A percentile compares a stretch with the other conserved stretches of the same genome.
Conservation (phyloP, 1,284 basidiomycete species). For the Boletellus sp. region DNA sequence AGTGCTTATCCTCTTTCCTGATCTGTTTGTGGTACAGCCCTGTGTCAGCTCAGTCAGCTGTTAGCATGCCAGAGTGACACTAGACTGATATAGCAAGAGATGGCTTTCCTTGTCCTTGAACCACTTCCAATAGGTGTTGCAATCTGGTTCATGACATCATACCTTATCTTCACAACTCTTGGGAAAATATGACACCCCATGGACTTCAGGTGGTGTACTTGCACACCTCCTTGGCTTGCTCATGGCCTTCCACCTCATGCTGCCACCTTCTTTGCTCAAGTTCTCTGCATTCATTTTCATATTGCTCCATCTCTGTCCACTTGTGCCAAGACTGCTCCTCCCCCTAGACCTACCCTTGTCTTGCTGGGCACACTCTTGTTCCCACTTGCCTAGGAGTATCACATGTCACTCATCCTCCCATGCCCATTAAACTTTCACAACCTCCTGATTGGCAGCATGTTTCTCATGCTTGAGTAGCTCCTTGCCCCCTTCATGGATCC, state of each 20-base stretch:
- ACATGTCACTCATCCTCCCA: too few species aligned
- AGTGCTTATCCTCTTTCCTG: constrained; percentile 16
- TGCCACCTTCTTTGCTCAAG: neutral
- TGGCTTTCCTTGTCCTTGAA: constrained; percentile 19
- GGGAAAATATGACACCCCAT: constrained; percentile 21
- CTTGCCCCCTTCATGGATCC: too few species aligned
- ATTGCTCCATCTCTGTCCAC: constrained; percentile 2
- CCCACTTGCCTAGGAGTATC: too few species aligned
- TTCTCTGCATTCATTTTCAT: constrained; percentile 7
- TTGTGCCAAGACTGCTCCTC: neutral
- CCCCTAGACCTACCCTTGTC: neutral
- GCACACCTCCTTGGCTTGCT: constrained; percentile 14
- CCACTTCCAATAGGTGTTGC: constrained; percentile 20
- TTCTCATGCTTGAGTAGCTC: too few species aligned
- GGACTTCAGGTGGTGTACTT: constrained; percentile 19
- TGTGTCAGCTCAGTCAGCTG: too few species aligned
- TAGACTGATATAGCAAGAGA: too few species aligned
- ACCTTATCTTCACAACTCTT: constrained; percentile 25
- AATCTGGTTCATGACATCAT: constrained; percentile 18
- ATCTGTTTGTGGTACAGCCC: constrained; percentile 19
- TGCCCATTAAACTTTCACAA: too few species aligned
- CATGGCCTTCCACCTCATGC: too few species aligned
- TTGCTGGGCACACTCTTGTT: too few species aligned
- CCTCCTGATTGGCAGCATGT: too few species aligned
- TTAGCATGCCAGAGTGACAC: too few species aligned